Evolutionary conservation across 2,329 filamentous ascomycete genomes (phyloP), one percentile per base, ranked within the genome.

Genomic region (Sclerotinia subarctica): DNA sequence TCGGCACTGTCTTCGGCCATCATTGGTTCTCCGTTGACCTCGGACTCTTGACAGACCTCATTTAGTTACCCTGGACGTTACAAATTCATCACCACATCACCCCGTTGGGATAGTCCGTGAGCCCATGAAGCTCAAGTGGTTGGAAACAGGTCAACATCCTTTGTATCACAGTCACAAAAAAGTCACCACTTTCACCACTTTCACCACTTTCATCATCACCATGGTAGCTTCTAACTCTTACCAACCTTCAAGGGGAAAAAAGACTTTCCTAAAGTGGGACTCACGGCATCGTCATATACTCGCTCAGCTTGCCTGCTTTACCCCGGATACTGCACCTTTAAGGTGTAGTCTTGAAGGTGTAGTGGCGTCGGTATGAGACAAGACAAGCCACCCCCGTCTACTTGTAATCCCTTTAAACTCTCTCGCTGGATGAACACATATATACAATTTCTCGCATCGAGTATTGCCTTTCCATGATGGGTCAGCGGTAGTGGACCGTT

Each of bases 321-420:
- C 73, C 74, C 74, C 73, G 73, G 73, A 73, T 73, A 74, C 72
- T 70, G 51, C 47, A 67, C 44, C 60, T 74, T 66, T 68, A 69
- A 72, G 67, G 69, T 59, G 66, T 64, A 66, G 72, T 75, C 60
- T 74, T 66, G 68, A 69, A 72, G 67, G 69, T 59, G 66, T 64
- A 66, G 72, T 75, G 72, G 74, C 73, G 72, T 68, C 67, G 69
- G 58, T 65, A 72, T 75, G 75, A 76, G 73, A 76, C 74, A 70
- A 44, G 70, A 71, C 70, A 70, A 76, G 74, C 75, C 74, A 76
- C 74, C 73, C 70, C 74, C 73, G 74, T 73, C 72, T 62, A 67
- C 69, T 66, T 63, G 47, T 67, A 67, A 38, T 62, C 47, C 42
- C 35, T 67, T 19, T 32, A 44, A 52, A 60, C n/a, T 47, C n/a